phyloP scores from a whole-genome alignment of 23 red algal species.

The Gracilaria domingensis region DNA sequence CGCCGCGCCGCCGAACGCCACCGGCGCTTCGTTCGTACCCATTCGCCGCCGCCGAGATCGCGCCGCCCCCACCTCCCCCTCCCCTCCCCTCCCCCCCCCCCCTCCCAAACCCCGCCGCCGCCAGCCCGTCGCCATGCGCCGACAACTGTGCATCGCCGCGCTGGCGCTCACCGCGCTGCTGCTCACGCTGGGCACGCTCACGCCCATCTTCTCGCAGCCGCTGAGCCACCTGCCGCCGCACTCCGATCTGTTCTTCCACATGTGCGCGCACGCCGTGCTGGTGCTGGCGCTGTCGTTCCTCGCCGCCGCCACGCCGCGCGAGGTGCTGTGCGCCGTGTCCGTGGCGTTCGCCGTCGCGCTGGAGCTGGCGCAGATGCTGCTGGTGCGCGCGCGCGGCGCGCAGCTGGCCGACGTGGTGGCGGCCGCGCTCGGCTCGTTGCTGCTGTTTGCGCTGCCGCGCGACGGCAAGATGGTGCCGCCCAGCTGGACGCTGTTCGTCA shows the following conservation, averaged over 20 bases:
- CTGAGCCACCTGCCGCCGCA: conserved; percentile 31
- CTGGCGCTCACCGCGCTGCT: conserved; percentile 35
- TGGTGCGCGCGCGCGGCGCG: not conserved
- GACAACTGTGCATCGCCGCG: not conserved
- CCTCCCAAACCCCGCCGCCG: too few species aligned
- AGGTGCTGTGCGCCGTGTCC: conserved; percentile 14
- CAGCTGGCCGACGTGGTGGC: conserved; percentile 33
- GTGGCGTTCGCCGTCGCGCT: conserved; percentile 19
- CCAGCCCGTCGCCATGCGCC: conserved; percentile 10
- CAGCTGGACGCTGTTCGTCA: not conserved
- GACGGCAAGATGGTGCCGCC: conserved; percentile 25
- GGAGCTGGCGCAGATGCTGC: conserved; percentile 25
- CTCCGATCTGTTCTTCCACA: conserved; percentile 22
- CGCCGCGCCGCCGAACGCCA: too few species aligned
- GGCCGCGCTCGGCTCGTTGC: conserved; percentile 26
- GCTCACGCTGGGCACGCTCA: conserved; percentile 47
- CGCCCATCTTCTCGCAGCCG: conserved; percentile 9
- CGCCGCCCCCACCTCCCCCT: too few species aligned
- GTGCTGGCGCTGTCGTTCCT: not conserved
- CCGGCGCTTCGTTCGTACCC: too few species aligned
- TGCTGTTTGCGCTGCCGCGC: conserved; percentile 30
- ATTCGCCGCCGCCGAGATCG: too few species aligned
- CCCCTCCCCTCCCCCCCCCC: conserved; percentile 8
- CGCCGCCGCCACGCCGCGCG: not conserved
- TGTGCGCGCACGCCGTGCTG: conserved; percentile 38